phyloP scores from a whole-genome alignment of 2,329 filamentous ascomycete species.

The Didymosphaeria variabile region DNA sequence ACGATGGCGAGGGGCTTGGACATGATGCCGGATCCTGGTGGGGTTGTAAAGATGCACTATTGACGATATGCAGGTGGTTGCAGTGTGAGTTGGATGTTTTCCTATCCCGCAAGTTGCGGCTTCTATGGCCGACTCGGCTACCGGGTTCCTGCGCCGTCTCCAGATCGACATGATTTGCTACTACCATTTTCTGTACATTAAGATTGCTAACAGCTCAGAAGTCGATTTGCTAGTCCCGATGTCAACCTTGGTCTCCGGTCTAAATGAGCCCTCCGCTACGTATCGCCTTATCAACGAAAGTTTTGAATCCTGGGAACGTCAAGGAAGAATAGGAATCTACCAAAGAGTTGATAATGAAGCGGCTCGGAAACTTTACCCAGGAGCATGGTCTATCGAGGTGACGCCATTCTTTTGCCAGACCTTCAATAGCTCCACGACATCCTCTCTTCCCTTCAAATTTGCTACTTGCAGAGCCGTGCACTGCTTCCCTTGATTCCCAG shows the following conservation, averaged over 20 bases:
- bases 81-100: background rate
- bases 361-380: too few species aligned
- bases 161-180: background rate
- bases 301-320: too few species aligned
- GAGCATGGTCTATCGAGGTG: background rate
- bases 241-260: too few species aligned
- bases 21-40: background rate
- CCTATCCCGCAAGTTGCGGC: background rate
- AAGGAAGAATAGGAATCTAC: too few species aligned
- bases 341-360: too few species aligned
- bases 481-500: background rate
- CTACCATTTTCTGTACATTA: too few species aligned
- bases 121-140: background rate
- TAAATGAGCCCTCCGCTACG: too few species aligned
- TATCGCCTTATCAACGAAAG: too few species aligned
- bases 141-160: background rate
- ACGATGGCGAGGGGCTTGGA: background rate
- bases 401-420: background rate
- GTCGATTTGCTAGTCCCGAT: too few species aligned
- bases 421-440: background rate
- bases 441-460: background rate
- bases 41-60: background rate
- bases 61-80: background rate
- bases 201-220: too few species aligned
- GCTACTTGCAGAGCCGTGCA: constrained; percentile 2